A percentile compares a stretch with the other conserved stretches of the same genome.
phyloP scores from a whole-genome alignment of 164 flowering plant species.

The Piper betle region DNA sequence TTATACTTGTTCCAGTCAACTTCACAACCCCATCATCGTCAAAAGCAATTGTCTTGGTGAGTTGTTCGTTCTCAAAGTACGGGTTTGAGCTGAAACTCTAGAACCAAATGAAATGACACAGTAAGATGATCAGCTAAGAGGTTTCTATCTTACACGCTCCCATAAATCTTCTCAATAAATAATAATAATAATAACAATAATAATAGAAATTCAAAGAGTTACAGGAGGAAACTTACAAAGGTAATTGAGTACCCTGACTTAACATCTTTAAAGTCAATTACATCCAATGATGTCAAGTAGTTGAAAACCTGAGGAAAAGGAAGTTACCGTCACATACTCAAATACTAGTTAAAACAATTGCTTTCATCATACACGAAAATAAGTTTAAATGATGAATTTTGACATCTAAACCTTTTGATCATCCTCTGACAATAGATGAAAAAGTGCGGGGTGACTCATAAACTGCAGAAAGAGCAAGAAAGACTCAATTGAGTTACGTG shows the following conservation, averaged over 20 bases:
- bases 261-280: slow-evolving; percentile 71
- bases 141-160: too few species aligned
- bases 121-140: not conserved
- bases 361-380: too few species aligned
- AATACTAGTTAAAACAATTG: not conserved
- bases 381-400: too few species aligned
- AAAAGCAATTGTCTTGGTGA: slow-evolving; percentile 27
- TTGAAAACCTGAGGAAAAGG: slow-evolving; percentile 50
- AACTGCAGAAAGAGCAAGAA: slow-evolving; percentile 36
- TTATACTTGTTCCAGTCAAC: slow-evolving; percentile 30
- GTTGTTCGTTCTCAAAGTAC: slow-evolving; percentile 33
- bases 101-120: not conserved
- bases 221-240: slow-evolving; percentile 44
- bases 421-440: slow-evolving; percentile 60
- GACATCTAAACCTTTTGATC: slow-evolving; percentile 61
- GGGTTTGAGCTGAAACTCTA: slow-evolving; percentile 38
- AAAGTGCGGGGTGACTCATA: slow-evolving; percentile 76
- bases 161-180: too few species aligned
- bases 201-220: not conserved
- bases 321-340: not conserved
- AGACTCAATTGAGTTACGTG: not conserved
- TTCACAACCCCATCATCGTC: slow-evolving; percentile 30
- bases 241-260: slow-evolving; percentile 76
- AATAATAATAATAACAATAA: too few species aligned
- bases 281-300: slow-evolving; percentile 61